phyloP scores from a whole-genome alignment of 768 basidiomycete genomes.

The Phylloporus arenicola region DNA sequence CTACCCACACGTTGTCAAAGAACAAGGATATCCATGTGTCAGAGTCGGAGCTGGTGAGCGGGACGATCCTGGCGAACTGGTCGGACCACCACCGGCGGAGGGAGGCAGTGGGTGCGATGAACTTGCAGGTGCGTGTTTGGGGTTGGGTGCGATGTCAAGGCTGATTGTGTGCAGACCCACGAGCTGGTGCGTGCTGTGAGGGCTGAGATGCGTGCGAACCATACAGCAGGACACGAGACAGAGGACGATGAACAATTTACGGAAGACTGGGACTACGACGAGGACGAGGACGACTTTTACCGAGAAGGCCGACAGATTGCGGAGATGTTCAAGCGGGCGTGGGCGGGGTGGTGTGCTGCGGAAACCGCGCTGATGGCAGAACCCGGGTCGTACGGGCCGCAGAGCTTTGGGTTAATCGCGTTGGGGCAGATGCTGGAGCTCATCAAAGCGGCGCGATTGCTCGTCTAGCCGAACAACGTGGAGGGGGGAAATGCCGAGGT shows the following conservation, averaged over 20 bases:
- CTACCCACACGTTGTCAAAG: slow-evolving; percentile 34
- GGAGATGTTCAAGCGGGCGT: slow-evolving; percentile 35
- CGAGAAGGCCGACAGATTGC: slow-evolving; percentile 26
- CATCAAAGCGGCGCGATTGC: slow-evolving; percentile 24
- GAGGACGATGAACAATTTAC: slow-evolving; percentile 26
- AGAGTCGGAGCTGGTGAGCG: slow-evolving; percentile 41
- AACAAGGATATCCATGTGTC: slow-evolving; percentile 32
- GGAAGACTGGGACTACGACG: slow-evolving; percentile 23
- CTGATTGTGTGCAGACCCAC: slow-evolving; percentile 30
- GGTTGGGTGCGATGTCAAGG: background rate
- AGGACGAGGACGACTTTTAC: slow-evolving; percentile 28
- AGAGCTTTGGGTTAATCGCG: slow-evolving; percentile 44
- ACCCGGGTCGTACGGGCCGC: slow-evolving; percentile 33
- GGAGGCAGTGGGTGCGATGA: slow-evolving; percentile 40
- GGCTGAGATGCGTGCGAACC: slow-evolving; percentile 24
- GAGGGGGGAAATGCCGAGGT: slow-evolving; percentile 16
- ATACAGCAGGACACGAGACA: slow-evolving; percentile 9
- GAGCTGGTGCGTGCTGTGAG: slow-evolving; percentile 36
- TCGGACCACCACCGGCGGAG: slow-evolving; percentile 37
- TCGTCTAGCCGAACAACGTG: slow-evolving; percentile 21
- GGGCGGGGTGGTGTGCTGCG: slow-evolving; percentile 41
- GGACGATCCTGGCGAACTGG: slow-evolving; percentile 43
- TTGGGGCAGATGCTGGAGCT: slow-evolving; percentile 39
- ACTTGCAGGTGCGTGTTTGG: slow-evolving; percentile 34
- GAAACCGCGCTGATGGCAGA: slow-evolving; percentile 25